These are phyloP conservation scores for Blastocystis hominis DNA, from an alignment of 352 stramenopile genomes.

Conservation along the genomic window DNA sequence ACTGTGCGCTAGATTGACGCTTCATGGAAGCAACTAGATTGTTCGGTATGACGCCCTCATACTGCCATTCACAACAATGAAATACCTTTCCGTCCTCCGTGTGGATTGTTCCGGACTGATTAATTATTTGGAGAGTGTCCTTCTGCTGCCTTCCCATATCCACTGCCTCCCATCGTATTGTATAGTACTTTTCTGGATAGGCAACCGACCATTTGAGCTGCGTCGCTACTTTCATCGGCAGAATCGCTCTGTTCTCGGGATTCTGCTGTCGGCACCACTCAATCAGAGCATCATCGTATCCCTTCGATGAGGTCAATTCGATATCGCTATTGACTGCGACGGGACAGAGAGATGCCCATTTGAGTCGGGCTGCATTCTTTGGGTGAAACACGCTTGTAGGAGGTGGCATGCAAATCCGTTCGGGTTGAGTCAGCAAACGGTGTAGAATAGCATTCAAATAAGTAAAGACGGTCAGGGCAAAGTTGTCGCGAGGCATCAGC, in stretches of 20 bases:
- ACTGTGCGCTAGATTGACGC: neutral
- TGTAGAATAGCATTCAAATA: conserved; percentile 19
- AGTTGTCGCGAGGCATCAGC: neutral
- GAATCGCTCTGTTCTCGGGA: neutral
- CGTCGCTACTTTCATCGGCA: neutral
- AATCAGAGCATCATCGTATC: neutral
- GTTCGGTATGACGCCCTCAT: neutral
- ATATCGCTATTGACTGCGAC: neutral
- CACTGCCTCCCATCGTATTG: neutral
- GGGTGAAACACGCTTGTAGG: neutral
- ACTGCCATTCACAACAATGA: conserved; percentile 21
- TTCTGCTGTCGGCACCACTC: neutral
- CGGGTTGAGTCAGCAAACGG: neutral
- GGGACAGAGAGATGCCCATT: neutral
- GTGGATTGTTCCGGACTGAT: neutral
- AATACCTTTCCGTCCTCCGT: neutral
- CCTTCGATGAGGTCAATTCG: neutral
- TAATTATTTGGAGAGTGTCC: neutral
- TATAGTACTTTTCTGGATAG: neutral
- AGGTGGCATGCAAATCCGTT: neutral
- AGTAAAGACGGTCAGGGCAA: neutral
- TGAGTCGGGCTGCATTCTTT: neutral
- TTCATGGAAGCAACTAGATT: neutral
- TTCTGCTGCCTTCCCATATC: neutral
- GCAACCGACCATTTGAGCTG: neutral